Percentiles rank a stretch among this genome's conserved stretches.
phyloP scores from a whole-genome alignment of 1,139 yeast genomes.

The Blastobotrys indianensis region DNA sequence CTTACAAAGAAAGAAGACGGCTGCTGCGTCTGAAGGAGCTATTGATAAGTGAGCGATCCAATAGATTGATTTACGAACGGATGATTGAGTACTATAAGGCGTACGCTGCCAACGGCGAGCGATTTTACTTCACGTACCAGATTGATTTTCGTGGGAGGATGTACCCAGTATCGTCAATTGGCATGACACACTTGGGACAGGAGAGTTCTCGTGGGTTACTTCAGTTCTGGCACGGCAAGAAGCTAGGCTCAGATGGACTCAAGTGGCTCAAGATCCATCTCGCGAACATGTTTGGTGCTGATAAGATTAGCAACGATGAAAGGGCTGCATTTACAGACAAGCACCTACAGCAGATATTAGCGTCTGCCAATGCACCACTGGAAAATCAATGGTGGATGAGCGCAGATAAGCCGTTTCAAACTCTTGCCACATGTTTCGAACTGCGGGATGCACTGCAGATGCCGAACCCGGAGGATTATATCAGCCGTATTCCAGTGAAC shows the following conservation, averaged over 20 bases:
- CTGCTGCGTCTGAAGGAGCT: slow-evolving; percentile 49
- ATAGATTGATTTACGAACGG: slow-evolving; percentile 67
- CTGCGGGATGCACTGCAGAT: slow-evolving; percentile 47
- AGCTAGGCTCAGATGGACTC: slow-evolving; percentile 51
- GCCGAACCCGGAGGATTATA: slow-evolving; percentile 45
- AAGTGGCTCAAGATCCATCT: slow-evolving; percentile 62
- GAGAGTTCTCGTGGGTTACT: slow-evolving; percentile 59
- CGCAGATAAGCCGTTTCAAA: slow-evolving; percentile 69
- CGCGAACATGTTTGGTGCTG: slow-evolving; percentile 62
- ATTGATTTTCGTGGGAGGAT: slow-evolving; percentile 95
- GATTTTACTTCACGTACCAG: slow-evolving; percentile 88
- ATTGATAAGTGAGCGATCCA: slow-evolving; percentile 50
- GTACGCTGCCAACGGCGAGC: slow-evolving; percentile 50
- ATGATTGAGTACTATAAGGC: slow-evolving; percentile 76
- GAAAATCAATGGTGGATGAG: slow-evolving; percentile 48
- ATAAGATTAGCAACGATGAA: slow-evolving; percentile 52
- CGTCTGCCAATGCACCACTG: slow-evolving; percentile 49
- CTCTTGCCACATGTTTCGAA: slow-evolving; percentile 57
- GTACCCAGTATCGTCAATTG: slow-evolving; percentile 76
- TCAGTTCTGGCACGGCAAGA: slow-evolving; percentile 60
- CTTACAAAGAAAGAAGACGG: not conserved
- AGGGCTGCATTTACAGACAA: slow-evolving; percentile 48
- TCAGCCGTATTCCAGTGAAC: slow-evolving; percentile 58
- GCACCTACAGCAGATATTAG: slow-evolving; percentile 43
- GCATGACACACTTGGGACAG: slow-evolving; percentile 54